Evolutionary conservation across 441 rosid genomes (phyloP), one percentile per base, ranked within the genome.

Genomic region (Daphne laureola): DNA sequence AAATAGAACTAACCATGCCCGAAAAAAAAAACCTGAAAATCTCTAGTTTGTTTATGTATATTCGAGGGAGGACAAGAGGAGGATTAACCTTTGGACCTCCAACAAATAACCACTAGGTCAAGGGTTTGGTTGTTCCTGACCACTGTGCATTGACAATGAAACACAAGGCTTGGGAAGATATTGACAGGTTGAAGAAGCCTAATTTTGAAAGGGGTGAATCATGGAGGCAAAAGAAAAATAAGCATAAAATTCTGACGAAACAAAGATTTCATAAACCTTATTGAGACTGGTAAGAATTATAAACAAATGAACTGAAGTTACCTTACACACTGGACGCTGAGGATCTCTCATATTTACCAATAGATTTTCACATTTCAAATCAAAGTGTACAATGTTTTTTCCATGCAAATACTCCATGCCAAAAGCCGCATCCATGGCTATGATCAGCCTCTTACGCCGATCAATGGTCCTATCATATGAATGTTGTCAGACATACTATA

Each of bases 371-470:
- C 99, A 90, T 78, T 93, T 93, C 70, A 93, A 69, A 84, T 93
- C 97, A 60, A 93, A 93, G 75, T 93, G 99, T 51, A 93, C 99
- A 55, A 90, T 87, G 73, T 87, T 87, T 76, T 90, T 93, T 58
- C 88, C 99, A 58, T 93, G 99, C 78, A 93, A 70, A 70, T 93
- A 93, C 72, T 93, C 99, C 97, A 93, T 90, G 23, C 99, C 99
- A 73, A 93, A 93, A 23, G 99, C 99, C 23, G 99, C 75, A 67
- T 93, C 97, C 99, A 93, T 93, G 53, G 91, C 96, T 70, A 93
- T 85, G 59, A 93, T 93, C 73, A 93, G 96, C 70, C 99, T 87
- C 78, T 93, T 93, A 17, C 99, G 99, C 57, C 99, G 96, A 69
- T 93, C 99, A 53, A 86, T 87, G 47, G 95, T 87, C 69, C 91